These are phyloP conservation scores for Metarhizium album DNA, from an alignment of 2,329 filamentous ascomycete species.

Conservation along the genomic window DNA sequence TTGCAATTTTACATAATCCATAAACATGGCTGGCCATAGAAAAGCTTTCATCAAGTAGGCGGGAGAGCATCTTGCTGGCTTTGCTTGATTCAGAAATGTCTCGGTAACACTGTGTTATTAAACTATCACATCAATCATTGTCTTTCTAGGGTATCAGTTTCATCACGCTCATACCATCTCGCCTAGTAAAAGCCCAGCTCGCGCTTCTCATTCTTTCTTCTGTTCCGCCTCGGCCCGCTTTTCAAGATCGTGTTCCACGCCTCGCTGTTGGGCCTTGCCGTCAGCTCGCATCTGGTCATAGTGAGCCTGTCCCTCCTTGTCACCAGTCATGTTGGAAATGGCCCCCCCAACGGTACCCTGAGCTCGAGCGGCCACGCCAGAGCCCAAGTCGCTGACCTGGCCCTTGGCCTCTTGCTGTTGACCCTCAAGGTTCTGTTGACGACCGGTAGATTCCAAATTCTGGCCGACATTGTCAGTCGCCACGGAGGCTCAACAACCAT, in stretches of 20 bases:
- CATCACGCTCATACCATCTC: neutral
- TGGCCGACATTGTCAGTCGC: conserved; percentile 16
- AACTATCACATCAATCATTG: neutral
- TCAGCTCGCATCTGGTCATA: conserved; percentile 63
- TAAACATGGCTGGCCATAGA: neutral
- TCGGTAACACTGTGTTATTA: neutral
- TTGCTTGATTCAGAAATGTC: neutral
- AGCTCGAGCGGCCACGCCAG: conserved; percentile 57
- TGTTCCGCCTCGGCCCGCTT: conserved; percentile 51
- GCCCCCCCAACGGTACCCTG: conserved; percentile 61
- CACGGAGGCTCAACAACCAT: neutral
- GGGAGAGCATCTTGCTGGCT: too few relatives aligned
- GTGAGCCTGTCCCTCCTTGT: conserved; percentile 51
- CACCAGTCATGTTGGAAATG: conserved; percentile 62
- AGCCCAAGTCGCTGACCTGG: conserved; percentile 60
- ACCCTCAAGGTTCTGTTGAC: conserved; percentile 68
- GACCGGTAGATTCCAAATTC: conserved; percentile 62
- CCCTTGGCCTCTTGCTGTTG: conserved; percentile 75
- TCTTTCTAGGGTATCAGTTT: conserved; percentile 7
- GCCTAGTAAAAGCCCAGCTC: neutral
- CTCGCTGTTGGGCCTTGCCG: conserved; percentile 76
- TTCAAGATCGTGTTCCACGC: conserved; percentile 69
- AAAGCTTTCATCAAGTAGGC: neutral
- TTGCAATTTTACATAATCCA: neutral
- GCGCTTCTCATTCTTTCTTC: conserved; percentile 4